Conservation (phyloP, 257 asterid species). For the Coffea canephora region DNA sequence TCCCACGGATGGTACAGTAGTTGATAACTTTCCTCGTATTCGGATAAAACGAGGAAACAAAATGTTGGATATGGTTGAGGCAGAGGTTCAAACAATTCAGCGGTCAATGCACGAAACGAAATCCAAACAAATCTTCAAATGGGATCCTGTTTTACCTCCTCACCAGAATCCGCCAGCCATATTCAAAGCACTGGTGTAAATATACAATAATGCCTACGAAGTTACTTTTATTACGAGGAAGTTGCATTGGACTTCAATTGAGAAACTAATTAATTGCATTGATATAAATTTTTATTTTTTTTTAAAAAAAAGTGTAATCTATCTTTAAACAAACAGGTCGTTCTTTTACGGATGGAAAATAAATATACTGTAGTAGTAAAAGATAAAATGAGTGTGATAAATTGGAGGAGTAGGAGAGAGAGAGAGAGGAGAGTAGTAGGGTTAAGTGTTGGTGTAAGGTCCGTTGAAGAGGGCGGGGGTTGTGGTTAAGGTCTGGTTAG, state of each 20-base stretch:
- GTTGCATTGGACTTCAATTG: neutral
- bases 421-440: neutral
- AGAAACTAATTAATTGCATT: neutral
- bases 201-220: neutral
- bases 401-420: neutral
- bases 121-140: neutral
- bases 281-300: too few species aligned
- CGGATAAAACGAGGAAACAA: too few species aligned
- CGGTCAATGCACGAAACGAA: too few species aligned
- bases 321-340: neutral
- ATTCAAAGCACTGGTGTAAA: neutral
- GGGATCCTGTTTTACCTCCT: neutral
- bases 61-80: too few species aligned
- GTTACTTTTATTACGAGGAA: neutral
- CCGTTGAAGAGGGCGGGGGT: constrained; percentile 10
- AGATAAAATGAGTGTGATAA: too few species aligned
- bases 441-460: neutral
- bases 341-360: neutral
- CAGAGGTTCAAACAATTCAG: too few species aligned
- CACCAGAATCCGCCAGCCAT: neutral
- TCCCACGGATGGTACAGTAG: too few species aligned
- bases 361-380: neutral
- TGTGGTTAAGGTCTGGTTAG: constrained; percentile 16
- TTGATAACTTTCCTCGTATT: too few species aligned
- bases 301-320: neutral